These are phyloP conservation scores for Fusarium sp. DNA, from an alignment of 2,329 filamentous ascomycete genomes.

Conservation along the genomic window DNA sequence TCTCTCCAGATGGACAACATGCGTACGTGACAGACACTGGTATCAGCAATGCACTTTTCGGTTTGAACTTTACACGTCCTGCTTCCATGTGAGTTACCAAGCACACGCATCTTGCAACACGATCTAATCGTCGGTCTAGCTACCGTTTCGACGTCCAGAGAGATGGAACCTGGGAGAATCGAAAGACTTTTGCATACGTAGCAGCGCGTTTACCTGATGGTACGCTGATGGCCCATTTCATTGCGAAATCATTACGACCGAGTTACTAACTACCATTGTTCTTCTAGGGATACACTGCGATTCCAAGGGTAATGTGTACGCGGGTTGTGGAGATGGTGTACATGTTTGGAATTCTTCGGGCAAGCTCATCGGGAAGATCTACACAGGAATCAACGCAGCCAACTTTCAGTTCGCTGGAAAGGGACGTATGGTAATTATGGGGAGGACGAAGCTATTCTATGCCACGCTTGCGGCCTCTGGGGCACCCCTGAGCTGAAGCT, in stretches of 20 bases:
- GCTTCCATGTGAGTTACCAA: slow-evolving; percentile 60
- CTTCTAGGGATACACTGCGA: slow-evolving; percentile 67
- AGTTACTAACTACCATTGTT: background rate
- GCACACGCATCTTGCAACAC: fast-evolving
- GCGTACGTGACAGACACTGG: slow-evolving; percentile 71
- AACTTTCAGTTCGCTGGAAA: slow-evolving; percentile 62
- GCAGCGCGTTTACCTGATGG: slow-evolving; percentile 71
- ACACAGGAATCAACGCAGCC: slow-evolving; percentile 59
- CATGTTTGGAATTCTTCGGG: slow-evolving; percentile 63
- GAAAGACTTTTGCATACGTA: slow-evolving; percentile 69
- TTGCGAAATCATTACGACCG: fast-evolving
- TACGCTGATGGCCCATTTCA: slow-evolving; percentile 30
- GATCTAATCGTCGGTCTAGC: slow-evolving; percentile 43
- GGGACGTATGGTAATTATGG: slow-evolving; percentile 54
- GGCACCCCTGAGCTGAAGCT: slow-evolving; percentile 19
- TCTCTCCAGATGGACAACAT: slow-evolving; percentile 65
- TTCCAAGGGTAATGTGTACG: slow-evolving; percentile 67
- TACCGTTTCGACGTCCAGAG: slow-evolving; percentile 61
- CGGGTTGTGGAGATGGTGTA: slow-evolving; percentile 63
- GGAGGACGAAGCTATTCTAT: slow-evolving; percentile 54
- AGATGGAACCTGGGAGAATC: slow-evolving; percentile 62
- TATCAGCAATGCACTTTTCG: slow-evolving; percentile 56
- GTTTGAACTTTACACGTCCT: slow-evolving; percentile 57
- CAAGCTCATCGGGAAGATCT: slow-evolving; percentile 67
- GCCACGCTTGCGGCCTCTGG: slow-evolving; percentile 45